Evolutionary conservation across 1,284 basidiomycete species (phyloP).

Genomic region (Moesziomyces globuligerus): DNA sequence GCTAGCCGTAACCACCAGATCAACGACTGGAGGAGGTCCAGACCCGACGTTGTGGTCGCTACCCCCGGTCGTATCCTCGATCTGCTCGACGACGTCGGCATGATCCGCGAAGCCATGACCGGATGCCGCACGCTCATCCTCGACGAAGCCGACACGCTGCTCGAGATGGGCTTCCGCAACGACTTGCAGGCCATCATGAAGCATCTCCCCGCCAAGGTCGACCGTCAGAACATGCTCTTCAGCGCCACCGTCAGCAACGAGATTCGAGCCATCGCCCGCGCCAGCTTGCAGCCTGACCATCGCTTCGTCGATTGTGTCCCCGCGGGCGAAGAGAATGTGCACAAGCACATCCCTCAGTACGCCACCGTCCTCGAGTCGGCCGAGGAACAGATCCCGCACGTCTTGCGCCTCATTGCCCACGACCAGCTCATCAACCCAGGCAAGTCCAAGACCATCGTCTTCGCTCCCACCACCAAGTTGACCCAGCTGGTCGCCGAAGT

Average conservation of each 20-base stretch:
- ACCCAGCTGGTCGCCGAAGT: constrained; percentile 78
- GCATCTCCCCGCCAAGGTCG: constrained; percentile 75
- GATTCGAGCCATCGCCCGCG: constrained; percentile 70
- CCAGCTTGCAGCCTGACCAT: constrained; percentile 75
- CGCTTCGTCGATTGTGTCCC: constrained; percentile 74
- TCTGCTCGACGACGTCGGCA: constrained; percentile 71
- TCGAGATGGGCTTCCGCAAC: constrained; percentile 95
- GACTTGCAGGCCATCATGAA: constrained; percentile 82
- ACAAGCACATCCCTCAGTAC: constrained; percentile 83
- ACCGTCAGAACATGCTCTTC: constrained; percentile 92
- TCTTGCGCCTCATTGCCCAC: constrained; percentile 83
- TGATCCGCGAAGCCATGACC: constrained; percentile 52
- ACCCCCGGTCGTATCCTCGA: constrained; percentile 92
- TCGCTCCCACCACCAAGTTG: constrained; percentile 88
- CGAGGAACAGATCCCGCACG: constrained; percentile 79
- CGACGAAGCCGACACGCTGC: constrained; percentile 93
- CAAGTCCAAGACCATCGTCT: constrained; percentile 83
- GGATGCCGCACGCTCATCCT: constrained; percentile 80
- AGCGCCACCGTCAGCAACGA: constrained; percentile 79
- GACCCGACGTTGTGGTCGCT: constrained; percentile 87
- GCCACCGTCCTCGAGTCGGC: constrained; percentile 78
- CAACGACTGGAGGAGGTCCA: constrained; percentile 74
- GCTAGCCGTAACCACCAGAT: constrained; percentile 76
- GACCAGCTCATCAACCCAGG: constrained; percentile 83
- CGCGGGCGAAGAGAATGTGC: constrained; percentile 74